Percentiles rank a stretch among this genome's conserved stretches.
Conservation (phyloP, 202 grass and related monocot species). For the Carex sylvatica region DNA sequence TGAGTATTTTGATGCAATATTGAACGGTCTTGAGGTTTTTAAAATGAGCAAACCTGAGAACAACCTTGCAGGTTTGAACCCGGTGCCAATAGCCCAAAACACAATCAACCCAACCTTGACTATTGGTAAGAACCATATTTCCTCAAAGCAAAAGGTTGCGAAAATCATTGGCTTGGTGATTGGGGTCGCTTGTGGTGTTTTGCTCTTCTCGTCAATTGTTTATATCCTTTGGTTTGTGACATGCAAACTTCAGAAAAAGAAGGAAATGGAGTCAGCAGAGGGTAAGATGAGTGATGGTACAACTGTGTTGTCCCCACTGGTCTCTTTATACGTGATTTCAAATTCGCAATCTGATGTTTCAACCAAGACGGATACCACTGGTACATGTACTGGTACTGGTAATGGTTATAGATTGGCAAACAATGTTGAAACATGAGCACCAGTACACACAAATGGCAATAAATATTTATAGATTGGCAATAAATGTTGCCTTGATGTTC, state of each 20-base stretch:
- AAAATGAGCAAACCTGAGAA: conserved; percentile 39
- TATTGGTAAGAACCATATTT: background rate
- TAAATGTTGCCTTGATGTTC: background rate
- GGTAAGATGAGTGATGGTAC: conserved; percentile 28
- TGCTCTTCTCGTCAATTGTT: conserved; percentile 23
- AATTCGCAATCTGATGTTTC: conserved; percentile 45
- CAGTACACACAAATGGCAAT: background rate
- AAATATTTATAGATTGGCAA: background rate
- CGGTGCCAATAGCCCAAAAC: background rate
- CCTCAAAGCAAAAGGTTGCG: background rate
- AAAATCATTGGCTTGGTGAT: conserved; percentile 2
- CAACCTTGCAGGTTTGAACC: conserved; percentile 56
- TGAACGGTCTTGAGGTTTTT: conserved; percentile 90
- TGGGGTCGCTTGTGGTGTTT: conserved; percentile 27
- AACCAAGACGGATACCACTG: conserved; percentile 25
- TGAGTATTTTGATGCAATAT: conserved; percentile 55
- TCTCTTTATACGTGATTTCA: conserved; percentile 28
- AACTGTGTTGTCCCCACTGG: conserved; percentile 40
- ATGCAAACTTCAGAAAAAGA: conserved; percentile 29
- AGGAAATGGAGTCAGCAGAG: conserved; percentile 25
- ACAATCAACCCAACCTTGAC: background rate
- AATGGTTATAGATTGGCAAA: background rate
- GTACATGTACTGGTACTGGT: conserved; percentile 25
- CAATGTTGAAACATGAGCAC: too few relatives aligned
- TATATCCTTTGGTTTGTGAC: conserved; percentile 10